Base-by-base conservation (phyloP, 2,329 filamentous ascomycete genomes). In the Colletotrichum coccodes region DNA sequence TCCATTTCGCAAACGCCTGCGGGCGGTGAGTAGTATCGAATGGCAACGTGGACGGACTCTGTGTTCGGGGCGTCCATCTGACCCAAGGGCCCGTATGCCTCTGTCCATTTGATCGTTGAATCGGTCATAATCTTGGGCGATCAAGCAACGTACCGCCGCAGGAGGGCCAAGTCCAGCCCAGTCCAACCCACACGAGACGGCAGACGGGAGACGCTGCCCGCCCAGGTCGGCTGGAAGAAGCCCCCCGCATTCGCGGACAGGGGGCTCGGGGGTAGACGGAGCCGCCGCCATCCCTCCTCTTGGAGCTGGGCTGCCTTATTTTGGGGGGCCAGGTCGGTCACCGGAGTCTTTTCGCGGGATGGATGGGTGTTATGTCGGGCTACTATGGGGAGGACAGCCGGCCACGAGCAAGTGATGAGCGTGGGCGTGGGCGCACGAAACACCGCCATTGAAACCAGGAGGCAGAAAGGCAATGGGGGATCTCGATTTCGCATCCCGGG, bases 281-380 rank as follows among this genome's bases (percentile, higher is more conserved):
- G 64, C 60, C 21, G n/a, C 49, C 53, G 34, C 30, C 11, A 14
- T 52, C 26, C 44, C 32, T n/a, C 40, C 49, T 38, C n/a, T 34
- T 40, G 30, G 62, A 28, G 18, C 26, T 40, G 32, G 26, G 30
- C 23, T n/a, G 23, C 32, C 23, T 53, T 32, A 18, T n/a, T 50
- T n/a, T 6, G 23, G 6, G 26, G 28, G 28, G 49, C 28, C n/a
- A 38, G 23, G 23, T 30, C 8, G 53, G 60, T 38, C 36, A 14
- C 36, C 65, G 60, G 60, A 64, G 54, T 23, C 46, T 68, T 68
- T 64, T 64, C 60, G 60, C 60, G 60, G 65, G 65, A 68, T 68
- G 53, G 26, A 32, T 11, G n/a, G 47, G 8, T 3, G 16, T 42
- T n/a, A n/a, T 36, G 38, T 42, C 12, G 38, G 40, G 38, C 21